Evolutionary conservation across 2,329 filamentous ascomycete genomes (phyloP).

Genomic region (Alternaria tenuissima): DNA sequence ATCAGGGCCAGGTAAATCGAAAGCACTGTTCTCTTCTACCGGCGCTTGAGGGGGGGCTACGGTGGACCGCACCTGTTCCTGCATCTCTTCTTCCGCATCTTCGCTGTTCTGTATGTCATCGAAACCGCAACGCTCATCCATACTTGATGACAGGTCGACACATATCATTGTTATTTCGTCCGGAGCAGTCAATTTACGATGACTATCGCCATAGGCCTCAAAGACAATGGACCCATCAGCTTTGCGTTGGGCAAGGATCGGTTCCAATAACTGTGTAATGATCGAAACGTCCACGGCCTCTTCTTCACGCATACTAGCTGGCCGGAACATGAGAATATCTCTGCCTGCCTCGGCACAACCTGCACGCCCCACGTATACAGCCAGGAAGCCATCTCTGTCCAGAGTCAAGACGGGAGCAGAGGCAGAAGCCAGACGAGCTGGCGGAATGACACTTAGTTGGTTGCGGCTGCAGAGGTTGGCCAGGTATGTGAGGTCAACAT

Average conservation of each 20-base stretch:
- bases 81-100: slow-evolving; percentile 4
- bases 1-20: slow-evolving; percentile 22
- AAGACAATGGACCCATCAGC: slow-evolving; percentile 46
- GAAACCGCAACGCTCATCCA: slow-evolving; percentile 42
- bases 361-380: slow-evolving; percentile 49
- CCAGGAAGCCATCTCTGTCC: slow-evolving; percentile 43
- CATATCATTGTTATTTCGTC: slow-evolving; percentile 49
- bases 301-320: slow-evolving; percentile 32
- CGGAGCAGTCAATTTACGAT: slow-evolving; percentile 37
- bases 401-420: slow-evolving; percentile 47
- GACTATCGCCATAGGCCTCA: slow-evolving; percentile 42
- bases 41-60: background rate
- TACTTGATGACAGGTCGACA: slow-evolving; percentile 48
- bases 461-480: slow-evolving; percentile 35
- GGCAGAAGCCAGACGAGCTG: slow-evolving; percentile 36
- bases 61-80: background rate
- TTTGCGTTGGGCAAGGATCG: slow-evolving; percentile 41
- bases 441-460: slow-evolving; percentile 40
- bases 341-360: slow-evolving; percentile 42
- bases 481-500: background rate
- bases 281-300: slow-evolving; percentile 45
- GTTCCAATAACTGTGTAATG: slow-evolving; percentile 47
- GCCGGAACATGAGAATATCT: slow-evolving; percentile 47
- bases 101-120: slow-evolving; percentile 36
- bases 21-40: slow-evolving; percentile 8